Evolutionary conservation across 129 eudicot genomes (phyloP), one percentile per base, ranked within the genome.

Genomic region (Flaveria sonorensis): DNA sequence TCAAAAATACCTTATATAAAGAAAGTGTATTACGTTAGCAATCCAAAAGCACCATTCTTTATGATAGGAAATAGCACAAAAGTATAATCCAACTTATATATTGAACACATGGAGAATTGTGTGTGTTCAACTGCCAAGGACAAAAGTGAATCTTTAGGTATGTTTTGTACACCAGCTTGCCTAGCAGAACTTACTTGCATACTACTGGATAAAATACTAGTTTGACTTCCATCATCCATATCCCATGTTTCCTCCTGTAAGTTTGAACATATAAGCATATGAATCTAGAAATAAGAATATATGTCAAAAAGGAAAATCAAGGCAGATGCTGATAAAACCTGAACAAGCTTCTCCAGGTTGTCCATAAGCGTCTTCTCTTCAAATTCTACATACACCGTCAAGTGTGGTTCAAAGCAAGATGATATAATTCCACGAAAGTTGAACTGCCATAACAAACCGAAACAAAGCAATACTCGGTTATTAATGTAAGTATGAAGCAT

Each of bases 301-400:
- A 24, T 46, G 62, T n/a, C 24, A 57, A 76, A 40, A 7, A 6
- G 62, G 67, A 26, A 70, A 76, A 62, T 81, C 43, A 56, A 82
- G 56, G 65, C 9, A 53, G 67, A 66, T 78, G 66, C 72, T 75
- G 66, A 55, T 69, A 45, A 68, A 73, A 90, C 98, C 97, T 91
- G 98, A 74, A 94, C 92, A 86, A 94, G 99, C 77, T 94, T 94
- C 89, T 94, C 99, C 64, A 94, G 76, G 81, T 82, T 86, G 77
- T 94, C 99, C 97, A 94, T 94, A 74, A 94, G 96, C 24, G 99
- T 91, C 89, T 89, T 94, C 87, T 94, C 99, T 82, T 91, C 99
- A 67, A 91, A 82, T 76, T 94, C 99, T 30, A 94, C 97, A 85
- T 94, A 94, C 66, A 91, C 96, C 47, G 74, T 79, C 88, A 94